Conservation (phyloP, 805 yeast genomes). For the Teunomyces tritomae region DNA sequence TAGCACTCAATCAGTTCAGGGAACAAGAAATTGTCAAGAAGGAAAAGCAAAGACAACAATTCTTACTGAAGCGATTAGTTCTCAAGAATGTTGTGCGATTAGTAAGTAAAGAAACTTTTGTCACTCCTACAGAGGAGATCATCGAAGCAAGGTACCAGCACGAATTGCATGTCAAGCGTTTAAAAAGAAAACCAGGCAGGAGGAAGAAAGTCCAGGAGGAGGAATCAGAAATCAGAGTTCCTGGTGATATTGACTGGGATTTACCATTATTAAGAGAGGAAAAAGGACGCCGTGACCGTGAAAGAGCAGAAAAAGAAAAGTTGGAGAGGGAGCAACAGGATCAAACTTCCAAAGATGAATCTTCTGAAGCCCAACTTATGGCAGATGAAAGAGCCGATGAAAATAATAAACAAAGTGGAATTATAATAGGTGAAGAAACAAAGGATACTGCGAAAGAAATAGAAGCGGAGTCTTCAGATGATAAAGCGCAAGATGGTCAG, state of each 20-base stretch:
- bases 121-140: conserved; percentile 65
- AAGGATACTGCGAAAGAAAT: too few species aligned
- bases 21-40: conserved; percentile 84
- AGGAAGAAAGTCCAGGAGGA: conserved; percentile 39
- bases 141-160: conserved; percentile 42
- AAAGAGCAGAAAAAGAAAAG: conserved; percentile 21
- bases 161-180: conserved; percentile 32
- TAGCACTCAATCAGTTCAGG: conserved; percentile 71
- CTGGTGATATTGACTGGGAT: conserved; percentile 29
- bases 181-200: conserved; percentile 45
- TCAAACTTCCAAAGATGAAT: background rate
- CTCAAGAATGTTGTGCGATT: conserved; percentile 59
- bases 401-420: too few species aligned
- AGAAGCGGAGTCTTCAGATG: too few species aligned
- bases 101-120: conserved; percentile 43
- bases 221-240: conserved; percentile 22
- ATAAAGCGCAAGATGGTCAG: too few species aligned
- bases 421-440: too few species aligned
- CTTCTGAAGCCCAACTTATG: background rate
- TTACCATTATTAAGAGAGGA: conserved; percentile 27
- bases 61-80: conserved; percentile 61
- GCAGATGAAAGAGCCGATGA: background rate
- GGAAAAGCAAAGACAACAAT: conserved; percentile 69
- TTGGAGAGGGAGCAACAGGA: background rate
- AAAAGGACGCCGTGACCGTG: conserved; percentile 19